Conservation (phyloP, 108 stramenopile species). For the Pseudonitzschia pungens region DNA sequence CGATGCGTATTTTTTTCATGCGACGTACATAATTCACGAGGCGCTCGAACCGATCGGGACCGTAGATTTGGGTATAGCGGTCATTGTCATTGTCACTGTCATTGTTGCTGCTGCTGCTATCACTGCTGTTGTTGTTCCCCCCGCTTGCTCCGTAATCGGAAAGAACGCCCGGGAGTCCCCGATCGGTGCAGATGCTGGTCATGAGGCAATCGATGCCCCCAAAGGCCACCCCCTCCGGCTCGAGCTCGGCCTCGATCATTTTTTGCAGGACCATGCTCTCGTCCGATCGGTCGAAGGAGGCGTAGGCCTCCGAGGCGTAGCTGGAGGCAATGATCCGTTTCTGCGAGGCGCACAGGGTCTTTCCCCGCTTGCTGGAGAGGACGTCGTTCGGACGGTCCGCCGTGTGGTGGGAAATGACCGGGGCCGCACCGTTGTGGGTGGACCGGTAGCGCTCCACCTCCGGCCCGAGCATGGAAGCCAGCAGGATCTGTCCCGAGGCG, state of each 20-base stretch:
- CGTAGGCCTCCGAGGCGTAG: slow-evolving; percentile 39
- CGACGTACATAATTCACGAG: slow-evolving; percentile 29
- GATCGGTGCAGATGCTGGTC: slow-evolving; percentile 88
- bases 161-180: slow-evolving; percentile 59
- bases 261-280: slow-evolving; percentile 32
- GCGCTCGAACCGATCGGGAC: slow-evolving; percentile 43
- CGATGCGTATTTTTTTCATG: not conserved
- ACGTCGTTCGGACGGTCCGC: slow-evolving; percentile 75
- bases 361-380: slow-evolving; percentile 50
- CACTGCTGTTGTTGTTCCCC: not conserved
- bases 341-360: slow-evolving; percentile 56
- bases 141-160: slow-evolving; percentile 54
- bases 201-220: slow-evolving; percentile 77
- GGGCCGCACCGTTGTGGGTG: slow-evolving; percentile 11
- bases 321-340: slow-evolving; percentile 44
- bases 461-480: slow-evolving; percentile 66
- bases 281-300: slow-evolving; percentile 33
- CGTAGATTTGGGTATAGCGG: slow-evolving; percentile 13
- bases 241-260: slow-evolving; percentile 23
- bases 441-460: slow-evolving; percentile 24
- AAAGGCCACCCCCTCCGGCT: slow-evolving; percentile 17
- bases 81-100: slow-evolving; percentile 4
- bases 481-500: slow-evolving; percentile 80
- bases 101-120: not conserved
- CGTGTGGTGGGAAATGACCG: slow-evolving; percentile 63